Evolutionary conservation across 495 filamentous ascomycete species (phyloP).

Genomic region (Aspergillus sparsus): DNA sequence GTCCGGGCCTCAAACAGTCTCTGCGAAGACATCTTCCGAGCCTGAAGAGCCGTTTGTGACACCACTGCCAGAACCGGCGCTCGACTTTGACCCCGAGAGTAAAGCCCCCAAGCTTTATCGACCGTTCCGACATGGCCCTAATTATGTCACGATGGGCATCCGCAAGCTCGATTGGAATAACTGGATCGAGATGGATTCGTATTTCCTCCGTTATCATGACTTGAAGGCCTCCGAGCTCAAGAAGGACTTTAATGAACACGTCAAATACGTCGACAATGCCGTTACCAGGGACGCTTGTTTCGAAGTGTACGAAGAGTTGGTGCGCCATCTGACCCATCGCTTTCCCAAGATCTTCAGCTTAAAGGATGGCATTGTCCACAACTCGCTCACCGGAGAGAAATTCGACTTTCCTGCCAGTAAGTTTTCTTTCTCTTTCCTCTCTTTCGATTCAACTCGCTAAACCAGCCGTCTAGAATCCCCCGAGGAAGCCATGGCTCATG

Average conservation of each 20-base stretch:
- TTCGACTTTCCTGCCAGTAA: constrained; percentile 64
- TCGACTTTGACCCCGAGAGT: constrained; percentile 9
- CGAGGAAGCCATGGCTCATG: constrained; percentile 61
- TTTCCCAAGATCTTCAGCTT: constrained; percentile 64
- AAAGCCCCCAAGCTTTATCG: constrained; percentile 72
- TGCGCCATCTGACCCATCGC: constrained; percentile 65
- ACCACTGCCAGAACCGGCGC: constrained; percentile 17
- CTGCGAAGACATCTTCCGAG: not conserved
- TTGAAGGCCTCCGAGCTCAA: constrained; percentile 62
- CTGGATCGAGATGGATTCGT: constrained; percentile 78
- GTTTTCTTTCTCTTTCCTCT: too few species aligned
- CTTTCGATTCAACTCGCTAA: not conserved
- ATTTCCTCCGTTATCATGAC: constrained; percentile 66
- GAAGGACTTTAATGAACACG: constrained; percentile 21
- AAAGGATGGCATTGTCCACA: constrained; percentile 60
- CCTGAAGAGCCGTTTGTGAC: constrained; percentile 13
- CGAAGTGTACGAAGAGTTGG: constrained; percentile 69
- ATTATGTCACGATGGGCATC: constrained; percentile 73
- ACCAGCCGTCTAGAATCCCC: not conserved
- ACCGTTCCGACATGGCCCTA: constrained; percentile 70
- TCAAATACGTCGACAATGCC: constrained; percentile 28
- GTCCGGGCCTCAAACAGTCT: not conserved
- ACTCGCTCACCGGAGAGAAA: constrained; percentile 62
- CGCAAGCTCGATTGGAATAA: constrained; percentile 66
- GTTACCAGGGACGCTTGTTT: constrained; percentile 63